Conservation (phyloP, 2,329 filamentous ascomycete genomes). For the Fusarium oxysporum region DNA sequence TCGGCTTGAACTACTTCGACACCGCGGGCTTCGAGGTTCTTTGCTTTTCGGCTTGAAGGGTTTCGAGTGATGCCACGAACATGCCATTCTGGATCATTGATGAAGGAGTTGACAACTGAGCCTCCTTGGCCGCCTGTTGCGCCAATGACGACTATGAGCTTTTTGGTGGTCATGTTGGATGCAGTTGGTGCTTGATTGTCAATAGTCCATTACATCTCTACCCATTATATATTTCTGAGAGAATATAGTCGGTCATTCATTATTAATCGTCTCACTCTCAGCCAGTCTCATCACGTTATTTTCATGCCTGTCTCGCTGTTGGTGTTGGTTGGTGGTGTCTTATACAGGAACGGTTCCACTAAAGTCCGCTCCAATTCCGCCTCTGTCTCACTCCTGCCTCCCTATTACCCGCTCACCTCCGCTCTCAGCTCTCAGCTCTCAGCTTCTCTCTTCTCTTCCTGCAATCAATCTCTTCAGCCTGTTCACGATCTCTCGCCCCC, state of each 20-base stretch:
- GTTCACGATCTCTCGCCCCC: not conserved
- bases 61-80: slow-evolving; percentile 14
- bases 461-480: not conserved
- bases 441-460: not conserved
- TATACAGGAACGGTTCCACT: not conserved
- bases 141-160: slow-evolving; percentile 6
- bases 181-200: not conserved
- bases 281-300: not conserved
- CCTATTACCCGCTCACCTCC: slow-evolving; percentile 1
- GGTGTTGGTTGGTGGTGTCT: not conserved
- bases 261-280: not conserved
- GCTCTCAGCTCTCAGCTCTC: not conserved
- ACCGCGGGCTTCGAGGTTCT: not conserved
- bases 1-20: slow-evolving; percentile 12
- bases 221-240: not conserved
- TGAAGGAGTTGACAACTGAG: slow-evolving; percentile 9
- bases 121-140: slow-evolving; percentile 10
- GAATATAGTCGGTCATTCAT: rapidly evolving
- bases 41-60: slow-evolving; percentile 3
- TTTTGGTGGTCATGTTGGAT: not conserved
- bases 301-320: not conserved
- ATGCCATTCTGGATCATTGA: not conserved
- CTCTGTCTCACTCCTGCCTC: not conserved
- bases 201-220: not conserved
- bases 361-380: slow-evolving; percentile 3